Evolutionary conservation across 805 yeast genomes (phyloP), one percentile per base, ranked within the genome.

Genomic region (Kodamaea lidongshanica): DNA sequence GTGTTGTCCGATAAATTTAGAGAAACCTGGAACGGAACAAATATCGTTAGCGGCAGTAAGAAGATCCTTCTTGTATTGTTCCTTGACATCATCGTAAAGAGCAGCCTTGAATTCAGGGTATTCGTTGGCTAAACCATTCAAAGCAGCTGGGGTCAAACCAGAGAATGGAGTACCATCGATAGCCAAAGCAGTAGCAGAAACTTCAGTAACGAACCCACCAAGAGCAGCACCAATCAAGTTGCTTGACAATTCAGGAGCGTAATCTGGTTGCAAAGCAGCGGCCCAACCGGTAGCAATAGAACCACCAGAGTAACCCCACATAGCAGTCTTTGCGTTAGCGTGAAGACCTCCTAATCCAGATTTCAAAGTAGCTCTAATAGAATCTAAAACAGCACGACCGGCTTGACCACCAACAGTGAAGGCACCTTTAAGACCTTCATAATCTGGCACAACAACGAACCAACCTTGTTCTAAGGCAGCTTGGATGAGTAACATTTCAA

Each of bases 251-350:
- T 61, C 66, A 1, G 59, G 56, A 3, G 66, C 65, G 33, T 61
- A 61, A 3, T 36, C 25, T 7, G 63, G 63, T 33, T 56, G 63
- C 16, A 57, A 38, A 6, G 54, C 46, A 2, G 58, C 55, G 11
- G 65, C 65, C 67, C 67, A 61, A 2, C 57, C 52, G 7, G 57
- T 31, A 11, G 67, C 61, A 15, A 59, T 33, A 1, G 61, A 46
- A 4, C 65, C 67, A 10, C 67, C 67, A 3, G 62, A 55, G 30
- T 55, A 61, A 1, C 67, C 67, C 59, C 58, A 58, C 27, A 60
- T 17, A 7, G 34, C 36, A 4, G 41, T 37, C 10, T 35, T 31
- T 1, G 61, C 52, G 19, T 47, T 42, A 6, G 36, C 13, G 6
- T 32, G 22, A 15, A 53, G 22, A 4, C 50, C 49, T 1, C 55